Evolutionary conservation across 768 basidiomycete species (phyloP), one percentile per base, ranked within the genome.

Genomic region (Nidula microcarpa): DNA sequence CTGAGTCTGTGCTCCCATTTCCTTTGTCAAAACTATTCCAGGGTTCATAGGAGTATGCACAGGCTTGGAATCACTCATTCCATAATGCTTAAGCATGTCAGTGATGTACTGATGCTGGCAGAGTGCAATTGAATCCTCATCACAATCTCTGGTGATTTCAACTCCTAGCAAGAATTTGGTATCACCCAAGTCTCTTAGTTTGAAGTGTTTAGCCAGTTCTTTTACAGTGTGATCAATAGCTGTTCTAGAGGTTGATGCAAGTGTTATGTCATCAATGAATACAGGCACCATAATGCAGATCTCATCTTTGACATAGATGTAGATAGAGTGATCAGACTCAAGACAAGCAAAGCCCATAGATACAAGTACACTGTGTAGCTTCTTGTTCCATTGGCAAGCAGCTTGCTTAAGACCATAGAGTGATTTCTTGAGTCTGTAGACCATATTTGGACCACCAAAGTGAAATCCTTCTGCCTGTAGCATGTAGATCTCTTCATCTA

Each of bases 341-440:
- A 43, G 30, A 18, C 32, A 4, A 10, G 47, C 55, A 49, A 57
- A 60, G 10, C 57, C 55, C 33, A 60, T 47, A 17, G 23, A 47
- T 35, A 10, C 11, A 8, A 55, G 47, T 5, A 44, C 44, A n/a
- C 13, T 3, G 41, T 58, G 30, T 2, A 69, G 50, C 48, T 55
- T 60, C 51, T 63, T 49, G 43, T 68, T 60, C 72, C 73, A 77
- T 13, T 65, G 53, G 11, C 61, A 47, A 2, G 61, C 64, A 1
- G 68, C 62, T 53, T 76, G 73, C 23, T 70, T 70, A 6, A 72
- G 59, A 0, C 74, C 69, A 60, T 75, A 76, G 4, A 76, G 53
- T 3, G 62, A 53, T 43, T 62, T 55, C 8, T 53, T 53, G 7
- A 72, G 59, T 5, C 39, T 49, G 0, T 60, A 60, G 7, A 50